phyloP scores from a whole-genome alignment of 768 basidiomycete species.

The Suillus clintonianus region DNA sequence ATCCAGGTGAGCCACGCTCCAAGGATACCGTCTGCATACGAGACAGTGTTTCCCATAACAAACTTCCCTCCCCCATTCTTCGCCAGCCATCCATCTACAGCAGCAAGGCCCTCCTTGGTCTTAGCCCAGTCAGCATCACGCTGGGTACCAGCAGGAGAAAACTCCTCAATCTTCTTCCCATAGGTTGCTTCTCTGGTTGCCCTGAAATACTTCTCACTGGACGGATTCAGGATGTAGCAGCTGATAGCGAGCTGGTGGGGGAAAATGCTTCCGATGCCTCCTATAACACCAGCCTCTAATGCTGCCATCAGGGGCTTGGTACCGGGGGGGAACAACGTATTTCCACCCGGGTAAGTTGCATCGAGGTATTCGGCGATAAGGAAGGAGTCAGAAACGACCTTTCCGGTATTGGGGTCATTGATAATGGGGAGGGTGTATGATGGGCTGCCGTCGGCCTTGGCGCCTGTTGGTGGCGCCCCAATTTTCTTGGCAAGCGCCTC shows the following conservation, averaged over 20 bases:
- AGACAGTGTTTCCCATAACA: slow-evolving; percentile 34
- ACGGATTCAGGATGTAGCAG: slow-evolving; percentile 21
- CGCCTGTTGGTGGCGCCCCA: slow-evolving; percentile 32
- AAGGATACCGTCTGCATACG: slow-evolving; percentile 38
- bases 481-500: slow-evolving; percentile 31
- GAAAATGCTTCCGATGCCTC: slow-evolving; percentile 13
- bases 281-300: slow-evolving; percentile 28
- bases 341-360: slow-evolving; percentile 38
- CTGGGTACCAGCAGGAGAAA: slow-evolving; percentile 32
- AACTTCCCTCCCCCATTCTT: slow-evolving; percentile 33
- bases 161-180: slow-evolving; percentile 37
- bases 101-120: slow-evolving; percentile 23
- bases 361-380: slow-evolving; percentile 51
- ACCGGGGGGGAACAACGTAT: slow-evolving; percentile 42
- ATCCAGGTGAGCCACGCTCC: slow-evolving; percentile 39
- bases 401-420: slow-evolving; percentile 38
- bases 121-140: slow-evolving; percentile 29
- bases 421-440: slow-evolving; percentile 45
- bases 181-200: slow-evolving; percentile 32
- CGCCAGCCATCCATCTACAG: slow-evolving; percentile 32
- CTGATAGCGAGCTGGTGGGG: slow-evolving; percentile 15
- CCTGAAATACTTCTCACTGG: slow-evolving; percentile 35
- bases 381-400: slow-evolving; percentile 40
- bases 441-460: slow-evolving; percentile 31
- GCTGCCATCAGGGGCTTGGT: slow-evolving; percentile 41